Percentiles rank a stretch among this genome's conserved stretches.
Evolutionary conservation across 2,329 filamentous ascomycete species (phyloP).

Genomic region (Leptosphaerulina australis): DNA sequence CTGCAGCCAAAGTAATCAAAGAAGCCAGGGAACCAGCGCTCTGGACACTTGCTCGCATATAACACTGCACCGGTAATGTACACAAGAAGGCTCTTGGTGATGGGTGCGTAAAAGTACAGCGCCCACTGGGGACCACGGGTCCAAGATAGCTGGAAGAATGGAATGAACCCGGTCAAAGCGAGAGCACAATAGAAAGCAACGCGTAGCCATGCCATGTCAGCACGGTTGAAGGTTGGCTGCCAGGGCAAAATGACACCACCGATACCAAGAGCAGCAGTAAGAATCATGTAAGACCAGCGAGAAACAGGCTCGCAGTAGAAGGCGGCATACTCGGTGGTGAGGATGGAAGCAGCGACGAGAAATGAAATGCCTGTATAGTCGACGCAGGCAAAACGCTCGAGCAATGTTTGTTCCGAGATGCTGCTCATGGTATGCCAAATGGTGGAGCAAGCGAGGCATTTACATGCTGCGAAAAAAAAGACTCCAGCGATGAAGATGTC

Average conservation of each 20-base stretch:
- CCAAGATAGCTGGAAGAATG: conserved; percentile 80
- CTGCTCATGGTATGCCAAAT: conserved; percentile 99
- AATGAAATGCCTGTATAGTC: conserved; percentile 98
- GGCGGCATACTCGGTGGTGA: conserved; percentile 97
- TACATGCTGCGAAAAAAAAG: conserved; percentile 95
- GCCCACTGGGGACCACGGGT: conserved; percentile 81
- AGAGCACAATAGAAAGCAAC: conserved; percentile 91
- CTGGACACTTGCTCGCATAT: conserved; percentile 90
- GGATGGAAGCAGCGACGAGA: conserved; percentile 92
- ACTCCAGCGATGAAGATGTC: conserved; percentile 90
- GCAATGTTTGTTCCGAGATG: conserved; percentile 84
- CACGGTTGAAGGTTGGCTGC: conserved; percentile 92
- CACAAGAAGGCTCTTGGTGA: conserved; percentile 83
- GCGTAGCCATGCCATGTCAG: conserved; percentile 90
- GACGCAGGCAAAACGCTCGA: conserved; percentile 96
- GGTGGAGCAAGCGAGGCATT: conserved; percentile 92
- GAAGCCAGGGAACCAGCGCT: conserved; percentile 87
- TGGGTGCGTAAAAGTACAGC: conserved; percentile 85
- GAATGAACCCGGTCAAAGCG: conserved; percentile 85
- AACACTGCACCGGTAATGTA: conserved; percentile 84
- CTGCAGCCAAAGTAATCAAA: conserved; percentile 96
- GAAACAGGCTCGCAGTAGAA: conserved; percentile 96
- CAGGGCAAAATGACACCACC: conserved; percentile 91
- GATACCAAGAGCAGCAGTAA: conserved; percentile 80
- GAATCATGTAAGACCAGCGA: conserved; percentile 82